Evolutionary conservation across 2,329 filamentous ascomycete species (phyloP), one percentile per base, ranked within the genome.

Genomic region (Cytospora paraplurivora): DNA sequence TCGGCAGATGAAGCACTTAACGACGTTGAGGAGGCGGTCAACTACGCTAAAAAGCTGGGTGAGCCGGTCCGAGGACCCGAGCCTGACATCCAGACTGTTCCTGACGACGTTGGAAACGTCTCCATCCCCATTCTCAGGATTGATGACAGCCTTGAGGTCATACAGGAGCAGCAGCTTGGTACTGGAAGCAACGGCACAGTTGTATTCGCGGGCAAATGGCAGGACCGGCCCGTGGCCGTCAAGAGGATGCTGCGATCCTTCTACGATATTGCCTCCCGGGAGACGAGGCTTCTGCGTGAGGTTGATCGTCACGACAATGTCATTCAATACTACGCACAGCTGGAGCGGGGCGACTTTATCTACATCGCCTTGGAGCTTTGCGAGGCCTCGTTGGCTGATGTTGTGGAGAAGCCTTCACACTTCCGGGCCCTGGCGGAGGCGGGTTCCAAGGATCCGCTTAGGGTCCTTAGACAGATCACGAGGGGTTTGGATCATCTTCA

Each of bases 201-300:
- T 59, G 95, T 99, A 0, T 98, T 95, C 75, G 89, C 92, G 56
- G 95, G 95, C n/a, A 91, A 88, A 60, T 98, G 96, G 74, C 95
- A 96, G 74, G 93, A 93, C 32, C 89, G 93, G 57, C 90, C 93
- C 52, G 94, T 99, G 33, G 95, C 95, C 1, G 92, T 99, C 55
- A 99, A 99, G 81, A 88, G 95, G 38, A 96, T 99, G 92, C 82
- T 98, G 66, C 92, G 94, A 38, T 92, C 97, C 69, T 97, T 97
- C 71, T 97, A 93, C 73, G 94, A 97, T 68, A 91, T 99, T 69
- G 95, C 95, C 0, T 93, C 92, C 12, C 93, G 97, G 71, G 95
- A 99, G 77, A 96, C 97, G 1, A 90, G 90, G 65, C 81, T 98
- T 59, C 78, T 99, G 12, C 85, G 96, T 65, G 93, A 97, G 75